phyloP scores from a whole-genome alignment of 1,139 yeast species.

The Suhomyces ambrosiae region DNA sequence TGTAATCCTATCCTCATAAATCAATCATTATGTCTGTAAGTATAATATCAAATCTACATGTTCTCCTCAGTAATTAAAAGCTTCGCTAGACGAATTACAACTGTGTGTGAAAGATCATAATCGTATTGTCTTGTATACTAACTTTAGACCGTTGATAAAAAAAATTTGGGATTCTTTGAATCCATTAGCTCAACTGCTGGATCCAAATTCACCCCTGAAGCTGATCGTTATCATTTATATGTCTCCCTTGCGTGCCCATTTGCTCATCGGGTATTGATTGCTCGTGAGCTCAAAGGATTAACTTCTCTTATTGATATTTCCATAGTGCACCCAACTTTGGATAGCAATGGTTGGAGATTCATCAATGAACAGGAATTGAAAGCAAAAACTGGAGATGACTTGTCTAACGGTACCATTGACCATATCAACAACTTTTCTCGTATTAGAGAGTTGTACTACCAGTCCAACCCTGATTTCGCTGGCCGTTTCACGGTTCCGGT shows the following conservation, averaged over 20 bases:
- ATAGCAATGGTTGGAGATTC: constrained; percentile 85
- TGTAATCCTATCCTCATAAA: too few relatives aligned
- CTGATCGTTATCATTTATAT: constrained; percentile 81
- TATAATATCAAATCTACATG: too few relatives aligned
- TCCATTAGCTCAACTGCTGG: constrained; percentile 60
- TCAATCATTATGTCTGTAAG: background rate
- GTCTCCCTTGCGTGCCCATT: constrained; percentile 93
- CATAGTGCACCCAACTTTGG: constrained; percentile 89
- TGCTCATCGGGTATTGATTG: constrained; percentile 86
- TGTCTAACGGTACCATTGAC: constrained; percentile 63
- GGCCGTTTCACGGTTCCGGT: constrained; percentile 93
- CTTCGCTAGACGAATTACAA: too few relatives aligned
- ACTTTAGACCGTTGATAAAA: background rate
- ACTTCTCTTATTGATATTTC: constrained; percentile 61
- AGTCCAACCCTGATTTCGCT: constrained; percentile 70
- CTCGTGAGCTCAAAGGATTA: constrained; percentile 78
- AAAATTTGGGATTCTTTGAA: constrained; percentile 25
- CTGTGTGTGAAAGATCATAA: too few relatives aligned
- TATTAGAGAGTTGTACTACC: constrained; percentile 69
- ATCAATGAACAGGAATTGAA: constrained; percentile 31
- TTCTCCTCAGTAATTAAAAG: too few relatives aligned
- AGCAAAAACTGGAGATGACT: constrained; percentile 36
- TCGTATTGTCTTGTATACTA: background rate
- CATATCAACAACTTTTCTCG: constrained; percentile 60
- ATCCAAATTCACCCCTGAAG: constrained; percentile 69